Conservation (phyloP, 2,329 filamentous ascomycete genomes). For the Penicillium digitatum region DNA sequence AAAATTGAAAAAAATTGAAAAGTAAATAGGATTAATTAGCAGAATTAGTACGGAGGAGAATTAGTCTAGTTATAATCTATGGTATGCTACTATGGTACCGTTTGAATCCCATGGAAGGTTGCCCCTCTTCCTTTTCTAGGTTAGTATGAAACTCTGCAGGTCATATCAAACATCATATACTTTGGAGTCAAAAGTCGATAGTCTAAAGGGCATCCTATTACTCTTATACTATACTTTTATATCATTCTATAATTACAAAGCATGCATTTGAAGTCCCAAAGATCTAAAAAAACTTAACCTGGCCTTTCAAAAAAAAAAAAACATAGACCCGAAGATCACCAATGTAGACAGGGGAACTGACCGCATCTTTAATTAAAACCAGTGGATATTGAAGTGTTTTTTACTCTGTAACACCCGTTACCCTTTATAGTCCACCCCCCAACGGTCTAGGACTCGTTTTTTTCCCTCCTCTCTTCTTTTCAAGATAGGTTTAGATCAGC, state of each 20-base stretch:
- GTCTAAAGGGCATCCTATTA: neutral
- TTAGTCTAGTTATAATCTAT: neutral
- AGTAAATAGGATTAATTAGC: neutral
- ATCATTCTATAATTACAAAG: too few species aligned
- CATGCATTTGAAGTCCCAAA: too few species aligned
- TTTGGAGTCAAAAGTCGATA: neutral
- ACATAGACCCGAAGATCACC: neutral
- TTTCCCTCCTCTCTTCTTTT: neutral
- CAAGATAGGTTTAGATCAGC: slow-evolving; percentile 4
- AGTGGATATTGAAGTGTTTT: slow-evolving; percentile 1
- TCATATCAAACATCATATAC: neutral
- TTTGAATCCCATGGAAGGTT: neutral
- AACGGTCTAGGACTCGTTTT: slow-evolving; percentile 8
- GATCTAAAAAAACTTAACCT: neutral
- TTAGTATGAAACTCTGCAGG: slow-evolving; percentile 7
- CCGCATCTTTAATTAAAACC: slow-evolving; percentile 22
- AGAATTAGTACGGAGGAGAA: neutral
- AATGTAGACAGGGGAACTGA: slow-evolving; percentile 8
- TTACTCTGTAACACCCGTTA: neutral
- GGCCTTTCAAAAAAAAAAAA: too few species aligned
- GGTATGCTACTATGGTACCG: neutral
- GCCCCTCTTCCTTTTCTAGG: slow-evolving; percentile 12
- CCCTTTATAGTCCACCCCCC: neutral
- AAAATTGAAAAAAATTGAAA: too few species aligned
- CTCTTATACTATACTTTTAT: too few species aligned